These are phyloP conservation scores for Pisolithus orientalis DNA, from an alignment of 768 basidiomycete species.

Conservation along the genomic window DNA sequence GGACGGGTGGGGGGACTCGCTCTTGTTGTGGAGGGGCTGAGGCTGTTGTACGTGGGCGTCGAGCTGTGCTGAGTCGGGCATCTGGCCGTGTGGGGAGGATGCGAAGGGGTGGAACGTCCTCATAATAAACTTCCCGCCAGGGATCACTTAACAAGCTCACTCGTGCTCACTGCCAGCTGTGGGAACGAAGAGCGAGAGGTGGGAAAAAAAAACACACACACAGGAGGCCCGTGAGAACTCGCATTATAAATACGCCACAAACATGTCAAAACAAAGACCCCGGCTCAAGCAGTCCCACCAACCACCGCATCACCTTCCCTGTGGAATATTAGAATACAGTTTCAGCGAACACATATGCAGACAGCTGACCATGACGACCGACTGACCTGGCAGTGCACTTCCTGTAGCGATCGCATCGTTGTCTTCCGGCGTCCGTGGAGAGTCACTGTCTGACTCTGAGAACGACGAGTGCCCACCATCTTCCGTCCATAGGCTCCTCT, in stretches of 20 bases:
- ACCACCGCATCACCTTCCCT: constrained; percentile 7
- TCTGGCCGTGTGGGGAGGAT: constrained; percentile 35
- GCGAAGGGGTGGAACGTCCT: constrained; percentile 38
- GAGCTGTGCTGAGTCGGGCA: constrained; percentile 33
- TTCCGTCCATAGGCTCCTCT: constrained; percentile 15
- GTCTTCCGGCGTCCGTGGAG: constrained; percentile 14
- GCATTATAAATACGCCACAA: constrained; percentile 11
- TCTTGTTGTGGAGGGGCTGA: constrained; percentile 19
- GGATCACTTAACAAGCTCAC: constrained; percentile 18
- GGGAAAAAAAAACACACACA: constrained; percentile 35
- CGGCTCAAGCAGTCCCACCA: background rate
- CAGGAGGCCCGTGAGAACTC: constrained; percentile 28
- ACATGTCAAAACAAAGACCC: constrained; percentile 8
- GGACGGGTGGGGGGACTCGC: constrained; percentile 45
- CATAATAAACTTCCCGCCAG: constrained; percentile 37
- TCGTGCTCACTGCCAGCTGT: constrained; percentile 35
- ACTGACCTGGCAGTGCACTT: background rate
- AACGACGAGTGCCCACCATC: constrained; percentile 40
- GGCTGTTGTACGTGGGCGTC: constrained; percentile 25
- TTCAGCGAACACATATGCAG: no score
- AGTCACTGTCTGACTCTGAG: constrained; percentile 21
- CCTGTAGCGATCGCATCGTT: constrained; percentile 1
- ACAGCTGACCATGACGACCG: no score
- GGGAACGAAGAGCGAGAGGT: constrained; percentile 38
- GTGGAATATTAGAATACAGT: background rate